A percentile compares a stretch with the other conserved stretches of the same genome.
Conservation (phyloP, 805 yeast species). For the Ascoidea tarda region DNA sequence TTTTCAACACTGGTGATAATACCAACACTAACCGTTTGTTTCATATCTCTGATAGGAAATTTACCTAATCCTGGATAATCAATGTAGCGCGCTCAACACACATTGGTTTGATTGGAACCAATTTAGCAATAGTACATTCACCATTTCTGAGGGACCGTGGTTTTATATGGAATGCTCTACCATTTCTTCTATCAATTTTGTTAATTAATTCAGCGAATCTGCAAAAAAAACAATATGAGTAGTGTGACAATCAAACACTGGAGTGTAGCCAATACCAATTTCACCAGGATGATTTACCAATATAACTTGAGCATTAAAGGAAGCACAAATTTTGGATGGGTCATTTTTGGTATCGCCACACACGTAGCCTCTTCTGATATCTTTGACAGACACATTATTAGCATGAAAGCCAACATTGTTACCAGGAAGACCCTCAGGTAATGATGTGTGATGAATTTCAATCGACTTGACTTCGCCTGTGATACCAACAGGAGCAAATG, state of each 20-base stretch:
- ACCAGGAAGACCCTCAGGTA: conserved; percentile 75
- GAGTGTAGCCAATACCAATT: conserved; percentile 81
- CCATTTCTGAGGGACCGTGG: conserved; percentile 95
- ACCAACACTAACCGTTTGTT: conserved; percentile 99
- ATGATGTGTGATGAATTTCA: conserved; percentile 77
- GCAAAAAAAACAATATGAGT: conserved; percentile 87
- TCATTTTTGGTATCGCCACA: conserved; percentile 84
- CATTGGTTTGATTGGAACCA: conserved; percentile 82
- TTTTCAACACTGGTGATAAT: conserved; percentile 92
- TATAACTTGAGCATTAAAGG: conserved; percentile 78
- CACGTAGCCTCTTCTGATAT: conserved; percentile 87
- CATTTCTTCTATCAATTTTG: conserved; percentile 88
- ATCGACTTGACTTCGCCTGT: conserved; percentile 85
- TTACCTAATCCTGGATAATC: conserved; percentile 97
- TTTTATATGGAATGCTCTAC: conserved; percentile 76
- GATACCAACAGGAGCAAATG: conserved; percentile 84
- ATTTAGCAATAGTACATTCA: conserved; percentile 88
- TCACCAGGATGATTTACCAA: conserved; percentile 90
- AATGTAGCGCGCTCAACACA: conserved; percentile 88
- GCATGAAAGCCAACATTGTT: conserved; percentile 87
- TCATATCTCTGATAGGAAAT: conserved; percentile 98
- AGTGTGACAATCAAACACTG: conserved; percentile 84
- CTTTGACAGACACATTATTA: conserved; percentile 82
- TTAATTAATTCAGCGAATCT: conserved; percentile 65
- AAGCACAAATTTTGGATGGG: conserved; percentile 67